A percentile compares a stretch with the other conserved stretches of the same genome.
Conservation (phyloP, 2,329 filamentous ascomycete species). For the Dryadomyces sulphureus region DNA sequence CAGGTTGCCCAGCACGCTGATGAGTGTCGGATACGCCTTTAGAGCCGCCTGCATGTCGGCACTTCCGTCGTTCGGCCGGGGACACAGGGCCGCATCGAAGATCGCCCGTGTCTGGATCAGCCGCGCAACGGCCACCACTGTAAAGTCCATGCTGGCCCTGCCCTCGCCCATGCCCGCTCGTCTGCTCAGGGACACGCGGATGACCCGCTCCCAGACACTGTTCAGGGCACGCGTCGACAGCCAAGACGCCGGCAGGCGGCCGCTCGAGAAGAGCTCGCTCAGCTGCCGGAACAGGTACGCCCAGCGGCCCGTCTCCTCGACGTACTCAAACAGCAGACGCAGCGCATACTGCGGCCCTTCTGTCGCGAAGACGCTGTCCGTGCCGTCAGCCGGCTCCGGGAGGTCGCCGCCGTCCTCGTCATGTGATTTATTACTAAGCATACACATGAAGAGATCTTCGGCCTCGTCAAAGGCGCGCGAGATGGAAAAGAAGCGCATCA, state of each 20-base stretch:
- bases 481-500: constrained; percentile 26
- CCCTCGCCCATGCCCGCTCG: constrained; percentile 7
- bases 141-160: constrained; percentile 16
- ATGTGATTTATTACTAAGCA: constrained; percentile 12
- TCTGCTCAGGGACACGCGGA: constrained; percentile 20
- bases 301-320: constrained; percentile 15
- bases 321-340: constrained; percentile 14
- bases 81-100: not conserved
- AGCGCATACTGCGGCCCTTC: constrained; percentile 13
- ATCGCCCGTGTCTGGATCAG: not conserved
- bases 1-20: constrained; percentile 26
- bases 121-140: constrained; percentile 11
- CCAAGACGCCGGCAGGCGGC: constrained; percentile 26
- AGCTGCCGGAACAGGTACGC: constrained; percentile 23
- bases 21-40: constrained; percentile 21
- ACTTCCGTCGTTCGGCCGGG: too few relatives aligned
- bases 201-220: constrained; percentile 24
- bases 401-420: constrained; percentile 8
- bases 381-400: not conserved
- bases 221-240: constrained; percentile 26
- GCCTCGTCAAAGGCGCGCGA: constrained; percentile 23
- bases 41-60: too few relatives aligned
- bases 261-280: constrained; percentile 19
- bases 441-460: constrained; percentile 22
- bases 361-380: constrained; percentile 17